Conservation (phyloP, 768 basidiomycete genomes). For the Kwoniella mangroviensis region DNA sequence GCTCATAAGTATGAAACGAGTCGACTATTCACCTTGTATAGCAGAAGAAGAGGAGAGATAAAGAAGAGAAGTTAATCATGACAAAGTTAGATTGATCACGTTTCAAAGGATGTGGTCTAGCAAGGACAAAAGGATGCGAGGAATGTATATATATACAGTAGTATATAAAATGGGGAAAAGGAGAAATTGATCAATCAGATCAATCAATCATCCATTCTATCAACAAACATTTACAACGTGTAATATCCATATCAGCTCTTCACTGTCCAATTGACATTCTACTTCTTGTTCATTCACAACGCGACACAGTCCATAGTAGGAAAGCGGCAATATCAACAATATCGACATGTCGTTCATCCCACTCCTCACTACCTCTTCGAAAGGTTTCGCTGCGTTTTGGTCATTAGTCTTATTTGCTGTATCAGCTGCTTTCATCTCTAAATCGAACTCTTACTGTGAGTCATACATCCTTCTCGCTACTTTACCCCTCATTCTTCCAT, state of each 20-base stretch:
- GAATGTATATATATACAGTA: background rate
- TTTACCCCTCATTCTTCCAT: background rate
- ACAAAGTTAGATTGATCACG: background rate
- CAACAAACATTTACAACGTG: background rate
- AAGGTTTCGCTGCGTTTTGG: slow-evolving; percentile 45
- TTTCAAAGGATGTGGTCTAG: slow-evolving; percentile 8
- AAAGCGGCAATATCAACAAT: background rate
- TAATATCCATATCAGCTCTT: background rate
- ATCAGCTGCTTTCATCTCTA: slow-evolving; percentile 32
- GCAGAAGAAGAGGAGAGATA: background rate
- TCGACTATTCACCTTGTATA: too few relatives aligned
- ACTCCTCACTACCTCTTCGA: slow-evolving; percentile 31
- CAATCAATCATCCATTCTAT: background rate
- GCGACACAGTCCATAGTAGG: background rate
- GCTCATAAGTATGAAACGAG: background rate
- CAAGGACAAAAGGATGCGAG: background rate
- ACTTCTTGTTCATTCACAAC: background rate
- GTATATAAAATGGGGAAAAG: background rate
- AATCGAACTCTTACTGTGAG: slow-evolving; percentile 13
- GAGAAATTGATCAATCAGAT: background rate
- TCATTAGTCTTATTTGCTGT: slow-evolving; percentile 41
- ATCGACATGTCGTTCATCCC: slow-evolving; percentile 28
- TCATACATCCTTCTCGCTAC: background rate
- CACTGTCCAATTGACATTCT: background rate
- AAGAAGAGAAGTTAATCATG: background rate